Conservation (phyloP, 2,329 filamentous ascomycete genomes). For the Fusarium denticulatum region DNA sequence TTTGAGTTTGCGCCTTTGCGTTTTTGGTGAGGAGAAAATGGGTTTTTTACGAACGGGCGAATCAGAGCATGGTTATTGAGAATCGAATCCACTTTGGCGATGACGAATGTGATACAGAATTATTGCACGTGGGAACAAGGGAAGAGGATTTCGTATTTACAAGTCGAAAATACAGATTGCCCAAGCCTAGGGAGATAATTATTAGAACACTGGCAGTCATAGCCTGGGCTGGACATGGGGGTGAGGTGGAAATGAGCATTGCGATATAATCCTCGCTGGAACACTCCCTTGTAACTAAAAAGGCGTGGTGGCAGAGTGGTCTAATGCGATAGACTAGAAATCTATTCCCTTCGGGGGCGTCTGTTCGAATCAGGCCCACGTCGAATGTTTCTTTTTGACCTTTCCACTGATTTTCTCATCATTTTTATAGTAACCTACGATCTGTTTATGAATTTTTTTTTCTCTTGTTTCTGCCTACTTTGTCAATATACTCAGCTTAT, state of each 20-base stretch:
- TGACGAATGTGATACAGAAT: background rate
- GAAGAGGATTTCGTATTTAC: background rate
- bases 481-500: background rate
- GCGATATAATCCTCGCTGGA: accelerated
- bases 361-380: slow-evolving; percentile 31
- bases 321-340: slow-evolving; percentile 34
- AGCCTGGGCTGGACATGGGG: too few species aligned
- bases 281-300: accelerated
- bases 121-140: background rate
- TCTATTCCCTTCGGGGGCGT: slow-evolving; percentile 31
- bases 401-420: accelerated
- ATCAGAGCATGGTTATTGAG: background rate
- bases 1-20: background rate
- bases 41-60: background rate
- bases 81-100: background rate
- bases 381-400: background rate
- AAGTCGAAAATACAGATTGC: background rate
- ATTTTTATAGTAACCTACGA: accelerated
- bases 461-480: accelerated
- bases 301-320: slow-evolving; percentile 30
- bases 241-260: accelerated
- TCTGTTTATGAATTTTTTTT: accelerated
- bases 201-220: background rate
- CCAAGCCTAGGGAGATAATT: background rate
- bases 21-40: background rate